phyloP scores from a whole-genome alignment of 2,329 filamentous ascomycete genomes.

The Amphichorda felina region DNA sequence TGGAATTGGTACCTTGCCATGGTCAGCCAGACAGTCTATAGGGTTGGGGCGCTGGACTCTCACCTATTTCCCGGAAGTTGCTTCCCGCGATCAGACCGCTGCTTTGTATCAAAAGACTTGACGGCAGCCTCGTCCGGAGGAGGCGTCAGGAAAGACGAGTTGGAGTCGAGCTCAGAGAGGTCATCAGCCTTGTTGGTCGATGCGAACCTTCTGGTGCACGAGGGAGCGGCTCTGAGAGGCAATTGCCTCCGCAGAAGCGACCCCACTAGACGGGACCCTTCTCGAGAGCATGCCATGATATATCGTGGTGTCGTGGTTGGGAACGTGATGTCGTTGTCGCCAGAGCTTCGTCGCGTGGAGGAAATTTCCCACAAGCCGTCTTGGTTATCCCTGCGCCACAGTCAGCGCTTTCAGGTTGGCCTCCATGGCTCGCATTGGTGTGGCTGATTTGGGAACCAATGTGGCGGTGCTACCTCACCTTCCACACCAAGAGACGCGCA shows the following conservation, averaged over 20 bases:
- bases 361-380: slow-evolving; percentile 5
- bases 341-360: slow-evolving; percentile 4
- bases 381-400: background rate
- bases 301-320: slow-evolving; percentile 3
- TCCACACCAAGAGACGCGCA: too few species aligned
- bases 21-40: background rate
- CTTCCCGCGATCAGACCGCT: slow-evolving; percentile 21
- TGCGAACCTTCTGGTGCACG: slow-evolving; percentile 26
- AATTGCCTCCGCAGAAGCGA: slow-evolving; percentile 16
- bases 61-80: slow-evolving; percentile 32
- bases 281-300: slow-evolving; percentile 29
- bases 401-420: background rate
- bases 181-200: slow-evolving; percentile 16
- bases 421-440: too few species aligned
- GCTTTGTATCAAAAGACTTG: slow-evolving; percentile 27
- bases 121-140: slow-evolving; percentile 23
- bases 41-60: background rate
- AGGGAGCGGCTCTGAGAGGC: slow-evolving; percentile 9
- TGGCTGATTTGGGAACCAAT: slow-evolving; percentile 1
- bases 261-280: slow-evolving; percentile 23
- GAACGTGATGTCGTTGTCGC: background rate
- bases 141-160: slow-evolving; percentile 34
- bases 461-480: slow-evolving; percentile 2
- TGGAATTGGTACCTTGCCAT: slow-evolving; percentile 76
- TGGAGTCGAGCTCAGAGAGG: slow-evolving; percentile 36